phyloP scores from a whole-genome alignment of 2,329 filamentous ascomycete species.

The Neopestalotiopsis clavispora region DNA sequence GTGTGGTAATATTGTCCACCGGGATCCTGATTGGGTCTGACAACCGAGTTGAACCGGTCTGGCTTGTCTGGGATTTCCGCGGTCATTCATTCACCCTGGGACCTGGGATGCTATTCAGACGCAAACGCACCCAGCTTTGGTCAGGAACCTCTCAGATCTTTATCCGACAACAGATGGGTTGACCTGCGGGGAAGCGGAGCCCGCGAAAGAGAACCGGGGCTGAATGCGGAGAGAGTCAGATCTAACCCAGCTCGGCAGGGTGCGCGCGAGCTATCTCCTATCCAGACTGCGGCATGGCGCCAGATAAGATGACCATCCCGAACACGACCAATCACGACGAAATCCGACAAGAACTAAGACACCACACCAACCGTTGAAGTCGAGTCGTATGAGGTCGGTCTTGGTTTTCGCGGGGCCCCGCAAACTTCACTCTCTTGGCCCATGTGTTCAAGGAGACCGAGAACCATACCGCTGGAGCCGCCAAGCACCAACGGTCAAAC shows the following conservation, averaged over 20 bases:
- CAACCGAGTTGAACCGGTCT: background rate
- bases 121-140: background rate
- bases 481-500: background rate
- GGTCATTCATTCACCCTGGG: background rate
- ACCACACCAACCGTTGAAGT: background rate
- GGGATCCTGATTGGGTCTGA: background rate
- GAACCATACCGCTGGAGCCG: constrained; percentile 6
- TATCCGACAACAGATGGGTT: background rate
- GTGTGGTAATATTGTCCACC: background rate
- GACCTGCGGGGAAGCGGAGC: constrained; percentile 2
- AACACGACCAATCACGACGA: background rate
- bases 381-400: background rate
- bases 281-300: background rate
- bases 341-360: background rate
- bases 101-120: background rate
- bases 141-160: background rate
- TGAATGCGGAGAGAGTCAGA: constrained; percentile 3
- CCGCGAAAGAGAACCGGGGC: background rate
- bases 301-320: background rate
- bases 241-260: background rate
- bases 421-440: background rate
- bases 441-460: background rate
- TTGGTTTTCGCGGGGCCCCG: constrained; percentile 10
- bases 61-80: background rate
- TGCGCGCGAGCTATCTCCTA: background rate